Evolutionary conservation across 768 basidiomycete genomes (phyloP).

Genomic region (Calocera viscosa): DNA sequence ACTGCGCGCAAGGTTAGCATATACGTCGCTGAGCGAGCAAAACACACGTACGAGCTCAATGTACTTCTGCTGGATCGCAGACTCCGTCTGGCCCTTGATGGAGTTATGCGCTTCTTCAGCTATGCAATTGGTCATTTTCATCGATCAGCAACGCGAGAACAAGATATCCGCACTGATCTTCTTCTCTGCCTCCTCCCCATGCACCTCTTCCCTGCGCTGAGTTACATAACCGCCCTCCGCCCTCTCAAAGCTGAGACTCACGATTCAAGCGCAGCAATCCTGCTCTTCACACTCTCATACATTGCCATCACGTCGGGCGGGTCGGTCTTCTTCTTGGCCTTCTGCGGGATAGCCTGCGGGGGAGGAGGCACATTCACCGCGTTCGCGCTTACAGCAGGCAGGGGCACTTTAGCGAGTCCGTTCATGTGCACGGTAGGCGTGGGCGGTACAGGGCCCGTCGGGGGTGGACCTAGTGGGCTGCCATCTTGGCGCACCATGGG

Average conservation of each 20-base stretch:
- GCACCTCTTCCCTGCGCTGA: conserved; percentile 49
- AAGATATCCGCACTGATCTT: conserved; percentile 45
- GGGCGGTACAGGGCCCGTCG: not conserved
- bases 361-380: not conserved
- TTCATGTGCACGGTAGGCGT: not conserved
- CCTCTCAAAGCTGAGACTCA: not conserved
- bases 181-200: conserved; percentile 78
- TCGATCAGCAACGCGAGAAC: conserved; percentile 11
- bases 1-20: conserved; percentile 35
- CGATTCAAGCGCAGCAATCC: conserved; percentile 75
- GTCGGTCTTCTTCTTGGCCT: conserved; percentile 61
- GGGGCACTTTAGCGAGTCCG: not conserved
- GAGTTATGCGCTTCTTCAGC: conserved; percentile 82
- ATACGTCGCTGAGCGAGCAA: conserved; percentile 12
- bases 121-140: conserved; percentile 25
- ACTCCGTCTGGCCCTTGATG: conserved; percentile 71
- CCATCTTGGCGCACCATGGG: not conserved
- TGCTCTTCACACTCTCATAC: conserved; percentile 78
- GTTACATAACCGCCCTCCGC: not conserved
- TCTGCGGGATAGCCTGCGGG: conserved; percentile 22
- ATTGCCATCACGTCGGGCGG: conserved; percentile 65
- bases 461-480: not conserved
- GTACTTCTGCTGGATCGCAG: conserved; percentile 72
- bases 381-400: not conserved
- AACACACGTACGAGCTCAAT: conserved; percentile 60